Percentiles rank a stretch among this genome's conserved stretches.
phyloP scores from a whole-genome alignment of 1,139 yeast species.

The Geotrichum phurueaensis region DNA sequence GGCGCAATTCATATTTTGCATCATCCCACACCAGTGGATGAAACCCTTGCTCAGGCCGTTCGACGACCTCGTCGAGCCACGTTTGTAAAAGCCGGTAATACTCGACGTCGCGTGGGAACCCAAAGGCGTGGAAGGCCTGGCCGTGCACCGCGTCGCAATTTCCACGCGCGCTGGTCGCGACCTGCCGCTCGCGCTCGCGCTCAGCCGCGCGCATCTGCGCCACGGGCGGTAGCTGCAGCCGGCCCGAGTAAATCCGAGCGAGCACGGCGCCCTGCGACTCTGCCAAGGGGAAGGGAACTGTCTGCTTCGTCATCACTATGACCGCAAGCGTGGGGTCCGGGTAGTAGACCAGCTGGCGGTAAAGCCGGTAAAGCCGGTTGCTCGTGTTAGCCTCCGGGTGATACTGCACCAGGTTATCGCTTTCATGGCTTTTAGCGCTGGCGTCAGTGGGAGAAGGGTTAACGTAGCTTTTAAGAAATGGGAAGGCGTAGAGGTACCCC shows the following conservation, averaged over 20 bases:
- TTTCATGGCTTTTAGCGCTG: slow-evolving; percentile 42
- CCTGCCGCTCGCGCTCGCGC: slow-evolving; percentile 28
- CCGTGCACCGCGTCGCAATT: slow-evolving; percentile 37
- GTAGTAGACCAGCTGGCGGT: slow-evolving; percentile 48
- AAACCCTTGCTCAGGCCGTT: slow-evolving; percentile 23
- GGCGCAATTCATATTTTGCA: slow-evolving; percentile 22
- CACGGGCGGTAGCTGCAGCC: slow-evolving; percentile 41
- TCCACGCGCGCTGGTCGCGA: not conserved
- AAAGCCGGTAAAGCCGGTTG: slow-evolving; percentile 43
- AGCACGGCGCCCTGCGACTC: slow-evolving; percentile 55
- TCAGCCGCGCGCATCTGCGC: slow-evolving; percentile 43
- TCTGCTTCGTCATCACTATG: slow-evolving; percentile 46
- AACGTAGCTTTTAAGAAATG: slow-evolving; percentile 35
- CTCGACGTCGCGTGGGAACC: slow-evolving; percentile 46
- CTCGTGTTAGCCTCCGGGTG: slow-evolving; percentile 24
- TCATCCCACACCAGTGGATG: slow-evolving; percentile 28
- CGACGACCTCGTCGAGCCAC: slow-evolving; percentile 36
- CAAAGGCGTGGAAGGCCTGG: slow-evolving; percentile 42
- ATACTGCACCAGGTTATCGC: slow-evolving; percentile 25
- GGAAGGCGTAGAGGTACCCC: slow-evolving; percentile 50
- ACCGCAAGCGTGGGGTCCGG: slow-evolving; percentile 54
- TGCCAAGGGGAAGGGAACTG: slow-evolving; percentile 55
- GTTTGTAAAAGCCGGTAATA: slow-evolving; percentile 40
- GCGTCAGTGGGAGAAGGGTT: slow-evolving; percentile 23
- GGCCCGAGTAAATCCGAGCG: slow-evolving; percentile 50